phyloP scores from a whole-genome alignment of 179 eudicot genomes.

The Beta lomatogona region DNA sequence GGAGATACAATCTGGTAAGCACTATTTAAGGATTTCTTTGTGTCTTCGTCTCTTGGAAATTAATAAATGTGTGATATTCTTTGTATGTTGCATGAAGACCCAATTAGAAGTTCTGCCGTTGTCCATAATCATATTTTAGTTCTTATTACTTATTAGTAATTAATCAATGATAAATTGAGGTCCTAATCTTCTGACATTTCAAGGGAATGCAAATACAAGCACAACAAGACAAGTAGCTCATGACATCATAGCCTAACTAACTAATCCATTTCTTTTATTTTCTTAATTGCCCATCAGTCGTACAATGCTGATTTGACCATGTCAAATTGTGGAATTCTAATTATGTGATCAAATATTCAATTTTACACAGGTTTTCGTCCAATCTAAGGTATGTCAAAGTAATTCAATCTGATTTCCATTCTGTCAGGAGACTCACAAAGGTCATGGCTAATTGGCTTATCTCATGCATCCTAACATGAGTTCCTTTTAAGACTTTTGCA shows the following conservation, averaged over 20 bases:
- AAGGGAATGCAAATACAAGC: background rate
- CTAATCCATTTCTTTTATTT: background rate
- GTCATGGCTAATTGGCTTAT: background rate
- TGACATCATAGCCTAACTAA: background rate
- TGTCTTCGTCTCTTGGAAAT: background rate
- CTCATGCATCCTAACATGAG: background rate
- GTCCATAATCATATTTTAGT: background rate
- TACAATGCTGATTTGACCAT: constrained; percentile 8
- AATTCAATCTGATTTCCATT: background rate
- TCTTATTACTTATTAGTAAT: background rate
- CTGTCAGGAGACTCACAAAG: background rate
- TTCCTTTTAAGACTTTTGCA: background rate
- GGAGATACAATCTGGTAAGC: background rate
- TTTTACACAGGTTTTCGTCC: constrained; percentile 2
- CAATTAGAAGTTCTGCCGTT: background rate
- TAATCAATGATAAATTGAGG: background rate
- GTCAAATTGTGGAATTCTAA: background rate
- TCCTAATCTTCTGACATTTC: background rate
- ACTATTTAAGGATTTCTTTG: background rate
- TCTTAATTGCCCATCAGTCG: background rate
- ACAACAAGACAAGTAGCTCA: background rate
- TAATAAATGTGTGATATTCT: background rate
- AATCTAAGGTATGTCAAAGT: background rate
- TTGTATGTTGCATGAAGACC: background rate
- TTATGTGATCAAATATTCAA: background rate